Evolutionary conservation across 352 stramenopile species (phyloP), one percentile per base, ranked within the genome.

Genomic region (Phytophthora litchii): DNA sequence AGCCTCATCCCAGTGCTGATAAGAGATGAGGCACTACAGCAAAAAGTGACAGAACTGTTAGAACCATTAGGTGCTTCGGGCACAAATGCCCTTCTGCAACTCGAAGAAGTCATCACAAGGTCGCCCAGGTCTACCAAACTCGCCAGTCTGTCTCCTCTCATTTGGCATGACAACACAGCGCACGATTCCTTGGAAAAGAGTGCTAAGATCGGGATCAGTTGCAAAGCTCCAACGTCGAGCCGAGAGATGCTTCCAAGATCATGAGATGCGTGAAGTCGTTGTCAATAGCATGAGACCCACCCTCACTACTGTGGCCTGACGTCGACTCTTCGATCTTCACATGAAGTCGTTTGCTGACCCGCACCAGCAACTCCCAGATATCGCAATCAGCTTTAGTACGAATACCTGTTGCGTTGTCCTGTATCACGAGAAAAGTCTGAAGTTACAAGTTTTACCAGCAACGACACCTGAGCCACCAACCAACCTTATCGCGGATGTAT

Each of bases 401-500:
- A 53, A 83, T 54, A 5, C 73, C 71, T 2, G 73, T 77, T 31
- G 27, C 20, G 25, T 82, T 78, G 1, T 57, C 52, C 74, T 84
- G 20, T n/a, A 17, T 46, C 10, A 51, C 11, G 11, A 41, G 12
- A 4, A 54, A 35, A 4, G n/a, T n/a, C 29, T 35, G n/a, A 21
- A 54, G 29, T 34, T 42, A 3, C 5, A 44, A 29, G 1, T 17
- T 27, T 11, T 19, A 20, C n/a, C 3, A 16, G 42, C 12, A 12
- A 20, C 21, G 19, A 19, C 7, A 42, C 4, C 60, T 67, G 4
- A 12, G 55, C 37, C 23, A 49, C 56, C 23, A 36, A 67, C 49
- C 3, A 11, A 89, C 81, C 62, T 86, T 82, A 50, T 92, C 83
- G 19, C 83, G 71, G 17, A 92, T 86, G 23, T 54, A 54, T 1